Evolutionary conservation across 164 flowering plant species (phyloP).

Genomic region (Berberis thunbergii): DNA sequence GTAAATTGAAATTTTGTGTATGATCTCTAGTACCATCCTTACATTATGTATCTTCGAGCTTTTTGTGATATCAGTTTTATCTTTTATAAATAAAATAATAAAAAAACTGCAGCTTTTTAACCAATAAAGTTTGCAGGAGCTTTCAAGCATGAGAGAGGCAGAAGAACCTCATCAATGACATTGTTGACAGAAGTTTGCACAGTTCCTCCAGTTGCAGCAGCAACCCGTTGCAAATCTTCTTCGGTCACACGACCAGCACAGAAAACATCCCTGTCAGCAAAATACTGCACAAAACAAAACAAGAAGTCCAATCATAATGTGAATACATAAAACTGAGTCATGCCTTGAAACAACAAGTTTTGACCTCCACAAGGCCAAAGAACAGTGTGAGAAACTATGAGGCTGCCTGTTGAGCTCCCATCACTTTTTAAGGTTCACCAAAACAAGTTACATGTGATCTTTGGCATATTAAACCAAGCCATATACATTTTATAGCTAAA

Average conservation of each 20-base stretch:
- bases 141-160: neutral
- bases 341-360: neutral
- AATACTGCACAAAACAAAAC: conserved; percentile 48
- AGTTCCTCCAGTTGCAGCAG: conserved; percentile 61
- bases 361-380: neutral
- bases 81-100: no score
- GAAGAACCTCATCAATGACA: conserved; percentile 73
- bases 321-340: neutral
- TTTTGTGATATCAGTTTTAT: no score
- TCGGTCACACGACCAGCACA: conserved; percentile 76
- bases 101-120: neutral
- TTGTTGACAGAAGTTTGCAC: conserved; percentile 96
- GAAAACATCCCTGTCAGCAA: conserved; percentile 97
- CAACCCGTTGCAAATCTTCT: neutral
- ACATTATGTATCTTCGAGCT: no score
- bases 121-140: neutral
- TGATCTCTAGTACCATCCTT: no score
- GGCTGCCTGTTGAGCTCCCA: no score
- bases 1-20: no score
- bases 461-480: no score
- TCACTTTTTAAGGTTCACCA: no score
- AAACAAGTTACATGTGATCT: no score
- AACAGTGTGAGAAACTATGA: no score
- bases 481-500: no score
- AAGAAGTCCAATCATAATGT: neutral